phyloP scores from a whole-genome alignment of 208 protist species.

The Leptomonas seymouri region DNA sequence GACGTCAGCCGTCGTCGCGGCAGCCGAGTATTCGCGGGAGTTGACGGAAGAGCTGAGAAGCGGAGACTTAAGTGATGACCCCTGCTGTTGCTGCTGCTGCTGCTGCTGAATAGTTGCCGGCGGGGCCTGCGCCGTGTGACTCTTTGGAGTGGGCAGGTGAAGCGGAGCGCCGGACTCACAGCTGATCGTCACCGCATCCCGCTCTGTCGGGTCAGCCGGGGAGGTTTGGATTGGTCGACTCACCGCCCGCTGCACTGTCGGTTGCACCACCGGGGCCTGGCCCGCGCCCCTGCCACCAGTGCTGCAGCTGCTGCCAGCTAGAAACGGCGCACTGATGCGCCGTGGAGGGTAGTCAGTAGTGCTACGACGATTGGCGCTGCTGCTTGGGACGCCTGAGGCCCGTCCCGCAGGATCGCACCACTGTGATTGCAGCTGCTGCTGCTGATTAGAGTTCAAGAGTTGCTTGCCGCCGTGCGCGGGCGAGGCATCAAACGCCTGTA shows the following conservation, averaged over 20 bases:
- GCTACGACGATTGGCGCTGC: slow-evolving; percentile 1
- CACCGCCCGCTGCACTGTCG: slow-evolving; percentile 6
- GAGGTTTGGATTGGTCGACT: background rate
- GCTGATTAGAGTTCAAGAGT: background rate
- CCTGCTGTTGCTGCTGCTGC: slow-evolving; percentile 7
- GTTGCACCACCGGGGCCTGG: background rate
- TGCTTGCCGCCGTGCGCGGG: background rate
- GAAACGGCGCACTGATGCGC: background rate
- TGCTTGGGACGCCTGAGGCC: background rate
- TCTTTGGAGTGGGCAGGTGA: slow-evolving; percentile 8
- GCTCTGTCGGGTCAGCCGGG: slow-evolving; percentile 3
- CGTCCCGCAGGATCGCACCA: background rate
- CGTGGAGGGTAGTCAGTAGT: slow-evolving; percentile 18
- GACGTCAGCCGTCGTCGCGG: slow-evolving; percentile 11
- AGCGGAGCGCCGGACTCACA: slow-evolving; percentile 5
- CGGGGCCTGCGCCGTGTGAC: background rate
- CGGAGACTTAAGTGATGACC: background rate
- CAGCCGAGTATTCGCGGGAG: slow-evolving; percentile 10
- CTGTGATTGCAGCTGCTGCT: slow-evolving; percentile 17
- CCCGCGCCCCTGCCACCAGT: background rate
- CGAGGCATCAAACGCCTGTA: background rate
- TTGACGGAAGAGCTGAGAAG: slow-evolving; percentile 11
- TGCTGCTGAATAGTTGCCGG: background rate
- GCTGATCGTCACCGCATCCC: background rate
- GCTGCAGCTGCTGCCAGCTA: background rate